Conservation (phyloP, 202 grass and related monocot species). For the Thinopyrum obtusiflorum region DNA sequence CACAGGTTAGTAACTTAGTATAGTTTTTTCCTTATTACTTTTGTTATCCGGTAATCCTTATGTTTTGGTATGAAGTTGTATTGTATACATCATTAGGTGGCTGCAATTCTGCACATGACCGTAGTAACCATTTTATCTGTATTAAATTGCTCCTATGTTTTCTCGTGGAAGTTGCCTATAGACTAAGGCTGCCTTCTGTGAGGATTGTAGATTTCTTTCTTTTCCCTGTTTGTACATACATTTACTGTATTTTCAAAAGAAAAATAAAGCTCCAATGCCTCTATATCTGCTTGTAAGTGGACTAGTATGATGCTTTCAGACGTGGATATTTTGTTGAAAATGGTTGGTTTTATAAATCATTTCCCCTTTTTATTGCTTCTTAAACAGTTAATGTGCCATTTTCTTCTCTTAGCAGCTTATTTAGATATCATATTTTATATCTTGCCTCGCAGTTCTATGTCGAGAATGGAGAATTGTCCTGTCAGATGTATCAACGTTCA, state of each 20-base stretch:
- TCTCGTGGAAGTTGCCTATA: not conserved
- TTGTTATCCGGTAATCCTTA: not conserved
- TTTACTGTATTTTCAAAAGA: too few species aligned
- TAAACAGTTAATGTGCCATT: not conserved
- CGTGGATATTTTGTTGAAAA: not conserved
- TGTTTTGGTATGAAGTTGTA: not conserved
- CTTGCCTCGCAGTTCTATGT: constrained; percentile 32
- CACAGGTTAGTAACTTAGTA: constrained; percentile 48
- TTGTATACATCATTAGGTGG: not conserved
- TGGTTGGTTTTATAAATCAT: not conserved
- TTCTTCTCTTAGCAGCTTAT: not conserved
- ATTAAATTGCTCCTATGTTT: not conserved
- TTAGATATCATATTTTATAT: not conserved
- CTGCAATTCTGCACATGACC: not conserved
- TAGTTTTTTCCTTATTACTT: not conserved
- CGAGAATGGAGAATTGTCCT: constrained; percentile 70
- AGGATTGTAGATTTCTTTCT: not conserved
- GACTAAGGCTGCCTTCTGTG: too few species aligned
- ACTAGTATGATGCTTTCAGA: not conserved
- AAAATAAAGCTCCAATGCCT: not conserved
- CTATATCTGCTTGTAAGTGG: not conserved
- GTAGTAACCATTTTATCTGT: not conserved
- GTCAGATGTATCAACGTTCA: constrained; percentile 96
- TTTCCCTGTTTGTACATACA: not conserved
- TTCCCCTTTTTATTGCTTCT: not conserved